These are phyloP conservation scores for Colletotrichum sojae DNA, from an alignment of 2,329 filamentous ascomycete species.

Conservation along the genomic window DNA sequence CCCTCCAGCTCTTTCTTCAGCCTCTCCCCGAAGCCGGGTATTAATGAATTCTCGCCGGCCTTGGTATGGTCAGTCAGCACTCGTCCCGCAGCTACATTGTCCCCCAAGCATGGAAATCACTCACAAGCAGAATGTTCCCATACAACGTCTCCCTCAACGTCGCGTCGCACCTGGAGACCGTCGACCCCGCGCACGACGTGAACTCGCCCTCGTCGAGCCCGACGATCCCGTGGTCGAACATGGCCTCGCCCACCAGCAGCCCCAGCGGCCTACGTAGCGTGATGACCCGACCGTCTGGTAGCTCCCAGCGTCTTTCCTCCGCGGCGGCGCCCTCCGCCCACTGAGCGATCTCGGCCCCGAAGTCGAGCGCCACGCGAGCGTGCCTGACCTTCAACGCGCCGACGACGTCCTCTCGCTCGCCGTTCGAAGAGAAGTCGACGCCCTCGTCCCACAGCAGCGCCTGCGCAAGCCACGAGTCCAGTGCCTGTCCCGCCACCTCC, in stretches of 20 bases:
- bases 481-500: constrained; percentile 12
- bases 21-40: neutral
- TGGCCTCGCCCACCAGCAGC: constrained; percentile 5
- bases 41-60: constrained; percentile 21
- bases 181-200: neutral
- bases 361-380: constrained; percentile 8
- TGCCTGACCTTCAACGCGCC: neutral
- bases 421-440: neutral
- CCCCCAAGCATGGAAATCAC: neutral
- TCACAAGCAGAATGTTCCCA: constrained; percentile 10
- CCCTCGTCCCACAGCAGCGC: neutral
- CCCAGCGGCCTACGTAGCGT: constrained; percentile 13
- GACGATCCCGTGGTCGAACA: constrained; percentile 8
- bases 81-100: neutral
- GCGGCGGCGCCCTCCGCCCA: neutral
- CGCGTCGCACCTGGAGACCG: neutral
- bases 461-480: constrained; percentile 17
- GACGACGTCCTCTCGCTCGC: neutral
- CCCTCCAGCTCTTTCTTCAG: neutral
- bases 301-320: constrained; percentile 5
- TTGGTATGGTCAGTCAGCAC: neutral
- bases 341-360: neutral
- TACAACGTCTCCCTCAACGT: neutral
- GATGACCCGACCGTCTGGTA: constrained; percentile 11
- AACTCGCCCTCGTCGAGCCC: constrained; percentile 4